phyloP scores from a whole-genome alignment of 352 stramenopile species.

The Phytophthora macrochlamydospora region DNA sequence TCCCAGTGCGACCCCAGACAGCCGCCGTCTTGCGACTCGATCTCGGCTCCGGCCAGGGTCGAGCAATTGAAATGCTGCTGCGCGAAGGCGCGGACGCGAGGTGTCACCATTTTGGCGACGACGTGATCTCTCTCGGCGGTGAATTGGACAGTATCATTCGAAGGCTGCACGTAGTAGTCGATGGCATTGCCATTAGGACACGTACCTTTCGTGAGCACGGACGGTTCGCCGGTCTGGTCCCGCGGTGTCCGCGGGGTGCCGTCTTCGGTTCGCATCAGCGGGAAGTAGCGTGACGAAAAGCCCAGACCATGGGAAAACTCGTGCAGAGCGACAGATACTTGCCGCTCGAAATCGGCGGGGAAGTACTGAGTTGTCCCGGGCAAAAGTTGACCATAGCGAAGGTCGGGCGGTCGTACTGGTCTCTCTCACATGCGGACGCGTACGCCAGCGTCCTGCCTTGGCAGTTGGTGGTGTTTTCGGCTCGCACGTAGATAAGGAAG shows the following conservation, averaged over 20 bases:
- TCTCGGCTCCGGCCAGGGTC: conserved; percentile 41
- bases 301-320: conserved; percentile 78
- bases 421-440: conserved; percentile 74
- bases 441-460: conserved; percentile 56
- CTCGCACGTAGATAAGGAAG: conserved; percentile 74
- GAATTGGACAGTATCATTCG: conserved; percentile 52
- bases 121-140: conserved; percentile 47
- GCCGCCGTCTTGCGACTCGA: too few species aligned
- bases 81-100: conserved; percentile 50
- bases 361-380: conserved; percentile 49
- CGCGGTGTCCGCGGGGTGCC: conserved; percentile 62
- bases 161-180: conserved; percentile 40
- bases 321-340: conserved; percentile 70
- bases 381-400: conserved; percentile 88
- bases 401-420: conserved; percentile 80
- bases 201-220: conserved; percentile 18
- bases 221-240: conserved; percentile 46
- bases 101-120: conserved; percentile 67
- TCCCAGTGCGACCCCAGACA: too few species aligned
- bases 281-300: conserved; percentile 71
- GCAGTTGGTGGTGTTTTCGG: conserved; percentile 51
- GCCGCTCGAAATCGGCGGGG: conserved; percentile 47
- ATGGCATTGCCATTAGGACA: conserved; percentile 64
- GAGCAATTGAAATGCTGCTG: conserved; percentile 68
- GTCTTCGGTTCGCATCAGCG: conserved; percentile 68